These are phyloP conservation scores for Thielaviopsis euricoi DNA, from an alignment of 2,329 filamentous ascomycete species.

Conservation along the genomic window DNA sequence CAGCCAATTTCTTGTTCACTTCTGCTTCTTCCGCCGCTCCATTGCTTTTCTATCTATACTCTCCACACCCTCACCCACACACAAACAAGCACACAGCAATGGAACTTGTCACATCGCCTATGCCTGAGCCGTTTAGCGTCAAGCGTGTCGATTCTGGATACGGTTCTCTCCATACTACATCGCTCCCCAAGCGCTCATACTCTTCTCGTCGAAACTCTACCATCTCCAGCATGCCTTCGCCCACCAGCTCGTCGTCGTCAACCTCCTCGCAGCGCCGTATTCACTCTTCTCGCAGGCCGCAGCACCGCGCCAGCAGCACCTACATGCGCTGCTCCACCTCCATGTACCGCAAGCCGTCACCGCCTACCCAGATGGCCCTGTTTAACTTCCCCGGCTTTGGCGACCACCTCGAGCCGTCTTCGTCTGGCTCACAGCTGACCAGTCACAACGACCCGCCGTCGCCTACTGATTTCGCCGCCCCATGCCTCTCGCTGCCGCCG, in stretches of 20 bases:
- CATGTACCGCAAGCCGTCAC: slow-evolving; percentile 13
- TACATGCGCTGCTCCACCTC: slow-evolving; percentile 10
- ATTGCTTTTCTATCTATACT: background rate
- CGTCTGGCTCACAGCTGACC: background rate
- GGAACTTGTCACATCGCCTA: background rate
- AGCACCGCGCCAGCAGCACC: slow-evolving; percentile 15
- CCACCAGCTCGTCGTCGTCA: slow-evolving; percentile 14
- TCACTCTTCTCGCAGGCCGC: slow-evolving; percentile 12
- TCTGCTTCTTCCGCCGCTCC: background rate
- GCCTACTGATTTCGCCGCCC: slow-evolving; percentile 11
- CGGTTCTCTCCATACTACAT: slow-evolving; percentile 28
- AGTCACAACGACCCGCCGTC: background rate
- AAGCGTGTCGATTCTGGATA: slow-evolving; percentile 43
- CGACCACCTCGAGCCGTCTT: slow-evolving; percentile 14
- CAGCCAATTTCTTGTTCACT: background rate
- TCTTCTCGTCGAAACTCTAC: slow-evolving; percentile 16
- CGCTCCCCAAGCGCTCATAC: slow-evolving; percentile 23
- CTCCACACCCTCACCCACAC: background rate
- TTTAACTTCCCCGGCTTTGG: slow-evolving; percentile 29
- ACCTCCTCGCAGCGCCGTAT: slow-evolving; percentile 16
- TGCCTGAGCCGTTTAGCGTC: slow-evolving; percentile 26
- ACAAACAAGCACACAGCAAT: background rate
- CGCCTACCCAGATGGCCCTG: slow-evolving; percentile 22
- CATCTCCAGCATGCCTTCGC: slow-evolving; percentile 16
- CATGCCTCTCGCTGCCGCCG: slow-evolving; percentile 28